Percentiles rank a stretch among this genome's conserved stretches.
Conservation (phyloP, 768 basidiomycete genomes). For the Termitomyces sp. region DNA sequence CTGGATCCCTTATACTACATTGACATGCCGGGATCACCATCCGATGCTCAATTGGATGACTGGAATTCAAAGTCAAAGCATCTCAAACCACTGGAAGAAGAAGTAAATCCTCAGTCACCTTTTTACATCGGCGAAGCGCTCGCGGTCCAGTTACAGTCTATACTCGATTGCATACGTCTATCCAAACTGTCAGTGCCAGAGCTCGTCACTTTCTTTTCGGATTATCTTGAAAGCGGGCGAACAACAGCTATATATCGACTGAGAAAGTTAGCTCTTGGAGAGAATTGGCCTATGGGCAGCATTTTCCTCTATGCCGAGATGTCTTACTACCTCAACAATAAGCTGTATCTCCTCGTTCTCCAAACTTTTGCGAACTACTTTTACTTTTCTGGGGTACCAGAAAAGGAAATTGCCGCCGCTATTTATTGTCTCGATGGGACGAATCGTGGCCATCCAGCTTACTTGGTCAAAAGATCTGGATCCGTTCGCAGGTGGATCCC, state of each 20-base stretch:
- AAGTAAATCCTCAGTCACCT: not conserved
- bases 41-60: not conserved
- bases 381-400: slow-evolving; percentile 46
- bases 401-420: slow-evolving; percentile 19
- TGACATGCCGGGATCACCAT: not conserved
- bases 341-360: slow-evolving; percentile 27
- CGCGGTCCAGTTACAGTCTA: not conserved
- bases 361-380: slow-evolving; percentile 46
- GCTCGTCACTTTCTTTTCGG: slow-evolving; percentile 28
- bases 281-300: slow-evolving; percentile 14
- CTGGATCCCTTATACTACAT: slow-evolving; percentile 4
- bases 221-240: slow-evolving; percentile 27
- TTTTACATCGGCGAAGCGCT: slow-evolving; percentile 5
- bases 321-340: slow-evolving; percentile 29
- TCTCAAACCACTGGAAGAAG: not conserved
- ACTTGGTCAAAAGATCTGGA: slow-evolving; percentile 1
- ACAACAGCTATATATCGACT: slow-evolving; percentile 27
- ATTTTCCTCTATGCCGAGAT: slow-evolving; percentile 36
- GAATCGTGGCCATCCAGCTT: slow-evolving; percentile 1
- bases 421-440: slow-evolving; percentile 4
- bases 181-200: slow-evolving; percentile 16
- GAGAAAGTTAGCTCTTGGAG: slow-evolving; percentile 22
- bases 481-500: slow-evolving; percentile 28
- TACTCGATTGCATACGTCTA: not conserved
- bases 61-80: not conserved